A percentile compares a stretch with the other conserved stretches of the same genome.
Evolutionary conservation across 2,329 filamentous ascomycete genomes (phyloP).

Genomic region (Colletotrichum neosansevieriae): DNA sequence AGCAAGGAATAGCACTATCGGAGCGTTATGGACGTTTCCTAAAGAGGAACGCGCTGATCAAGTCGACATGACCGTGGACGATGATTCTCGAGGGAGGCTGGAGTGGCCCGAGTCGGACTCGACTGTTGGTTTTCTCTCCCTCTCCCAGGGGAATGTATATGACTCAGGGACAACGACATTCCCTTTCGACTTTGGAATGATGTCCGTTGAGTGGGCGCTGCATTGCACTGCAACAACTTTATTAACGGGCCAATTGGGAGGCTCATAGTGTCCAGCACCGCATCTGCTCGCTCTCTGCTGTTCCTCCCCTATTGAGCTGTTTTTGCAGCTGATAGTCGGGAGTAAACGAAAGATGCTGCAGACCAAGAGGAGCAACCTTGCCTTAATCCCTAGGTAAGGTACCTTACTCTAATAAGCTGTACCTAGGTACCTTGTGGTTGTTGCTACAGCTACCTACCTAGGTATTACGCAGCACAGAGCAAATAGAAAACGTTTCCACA

Average conservation of each 20-base stretch:
- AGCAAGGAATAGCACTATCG: slow-evolving; percentile 27
- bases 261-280: background rate
- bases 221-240: background rate
- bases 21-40: slow-evolving; percentile 13
- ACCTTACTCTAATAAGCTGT: too few relatives aligned
- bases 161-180: slow-evolving; percentile 15
- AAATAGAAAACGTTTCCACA: background rate
- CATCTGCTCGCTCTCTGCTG: background rate
- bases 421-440: too few relatives aligned
- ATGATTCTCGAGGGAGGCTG: slow-evolving; percentile 24
- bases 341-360: too few relatives aligned
- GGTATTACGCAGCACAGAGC: background rate
- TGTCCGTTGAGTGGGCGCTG: slow-evolving; percentile 3
- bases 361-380: too few relatives aligned
- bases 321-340: too few relatives aligned
- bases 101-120: slow-evolving; percentile 26
- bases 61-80: slow-evolving; percentile 9
- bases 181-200: slow-evolving; percentile 7
- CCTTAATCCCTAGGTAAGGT: too few relatives aligned
- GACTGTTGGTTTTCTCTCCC: slow-evolving; percentile 4
- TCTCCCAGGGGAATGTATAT: slow-evolving; percentile 16
- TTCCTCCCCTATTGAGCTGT: slow-evolving; percentile 14
- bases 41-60: background rate
- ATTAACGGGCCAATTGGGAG: slow-evolving; percentile 13
- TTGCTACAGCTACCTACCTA: too few relatives aligned